A percentile compares a stretch with the other conserved stretches of the same genome.
phyloP scores from a whole-genome alignment of 768 basidiomycete genomes.

The Sarcodon sp. region DNA sequence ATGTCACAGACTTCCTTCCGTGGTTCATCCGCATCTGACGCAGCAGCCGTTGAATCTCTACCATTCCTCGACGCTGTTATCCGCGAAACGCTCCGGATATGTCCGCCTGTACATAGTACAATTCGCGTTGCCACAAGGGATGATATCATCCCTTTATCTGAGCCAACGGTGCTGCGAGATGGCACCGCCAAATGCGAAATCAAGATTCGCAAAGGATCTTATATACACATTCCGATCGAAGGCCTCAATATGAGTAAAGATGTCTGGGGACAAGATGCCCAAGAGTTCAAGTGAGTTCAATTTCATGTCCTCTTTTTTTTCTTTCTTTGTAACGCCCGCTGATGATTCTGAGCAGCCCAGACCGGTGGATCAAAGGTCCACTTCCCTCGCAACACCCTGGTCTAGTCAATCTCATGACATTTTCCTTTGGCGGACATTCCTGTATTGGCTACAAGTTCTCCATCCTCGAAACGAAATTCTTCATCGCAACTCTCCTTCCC shows the following conservation, averaged over 20 bases:
- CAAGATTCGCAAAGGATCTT: slow-evolving; percentile 28
- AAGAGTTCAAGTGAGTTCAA: slow-evolving; percentile 24
- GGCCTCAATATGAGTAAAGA: slow-evolving; percentile 40
- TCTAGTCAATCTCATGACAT: slow-evolving; percentile 37
- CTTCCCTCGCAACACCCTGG: slow-evolving; percentile 28
- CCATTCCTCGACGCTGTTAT: slow-evolving; percentile 51
- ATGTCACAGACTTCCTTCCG: slow-evolving; percentile 1
- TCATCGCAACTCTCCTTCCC: slow-evolving; percentile 57
- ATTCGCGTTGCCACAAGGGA: slow-evolving; percentile 35
- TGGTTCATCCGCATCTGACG: slow-evolving; percentile 8
- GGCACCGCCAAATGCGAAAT: slow-evolving; percentile 9
- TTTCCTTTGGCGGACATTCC: slow-evolving; percentile 41
- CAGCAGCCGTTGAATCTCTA: slow-evolving; percentile 15
- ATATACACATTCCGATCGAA: slow-evolving; percentile 46
- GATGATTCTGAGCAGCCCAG: slow-evolving; percentile 24
- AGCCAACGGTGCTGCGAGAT: slow-evolving; percentile 14
- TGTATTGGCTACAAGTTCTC: slow-evolving; percentile 79
- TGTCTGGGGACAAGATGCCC: slow-evolving; percentile 60
- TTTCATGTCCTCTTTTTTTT: background rate
- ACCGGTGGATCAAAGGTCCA: slow-evolving; percentile 36
- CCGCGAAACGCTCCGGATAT: slow-evolving; percentile 41
- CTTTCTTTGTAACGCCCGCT: background rate
- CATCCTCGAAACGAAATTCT: slow-evolving; percentile 72
- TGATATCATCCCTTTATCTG: slow-evolving; percentile 38
- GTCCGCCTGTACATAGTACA: slow-evolving; percentile 44